phyloP scores from a whole-genome alignment of 2,329 filamentous ascomycete species.

The Chaetomiaceae sp. region DNA sequence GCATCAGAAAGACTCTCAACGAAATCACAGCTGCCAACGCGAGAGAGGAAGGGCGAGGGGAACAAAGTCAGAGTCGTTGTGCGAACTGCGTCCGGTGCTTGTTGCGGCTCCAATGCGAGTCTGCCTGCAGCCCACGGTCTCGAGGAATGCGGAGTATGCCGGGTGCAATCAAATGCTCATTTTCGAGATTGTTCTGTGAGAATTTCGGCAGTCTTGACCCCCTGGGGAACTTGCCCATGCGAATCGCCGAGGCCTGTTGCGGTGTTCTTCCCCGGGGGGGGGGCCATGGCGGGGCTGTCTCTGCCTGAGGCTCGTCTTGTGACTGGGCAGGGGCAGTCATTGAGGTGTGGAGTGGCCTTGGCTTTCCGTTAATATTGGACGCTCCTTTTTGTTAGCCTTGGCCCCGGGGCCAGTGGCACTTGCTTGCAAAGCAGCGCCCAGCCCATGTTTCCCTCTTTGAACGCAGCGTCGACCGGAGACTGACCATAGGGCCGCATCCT shows the following conservation, averaged over 20 bases:
- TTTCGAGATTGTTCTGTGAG: slow-evolving; percentile 13
- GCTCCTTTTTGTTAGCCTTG: slow-evolving; percentile 25
- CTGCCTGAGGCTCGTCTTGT: slow-evolving; percentile 7
- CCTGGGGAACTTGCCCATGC: neutral
- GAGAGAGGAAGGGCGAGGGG: neutral
- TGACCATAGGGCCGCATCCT: slow-evolving; percentile 21
- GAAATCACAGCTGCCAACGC: neutral
- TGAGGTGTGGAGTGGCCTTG: slow-evolving; percentile 8
- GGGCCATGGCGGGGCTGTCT: slow-evolving; percentile 10
- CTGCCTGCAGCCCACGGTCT: neutral
- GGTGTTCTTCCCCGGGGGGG: slow-evolving; percentile 3
- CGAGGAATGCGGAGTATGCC: neutral
- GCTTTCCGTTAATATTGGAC: slow-evolving; percentile 20
- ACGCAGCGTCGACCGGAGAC: slow-evolving; percentile 14
- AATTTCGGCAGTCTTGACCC: slow-evolving; percentile 9
- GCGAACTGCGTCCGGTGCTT: too few relatives aligned
- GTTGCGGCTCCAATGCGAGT: neutral
- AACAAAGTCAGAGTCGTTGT: neutral
- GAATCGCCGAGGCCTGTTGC: neutral
- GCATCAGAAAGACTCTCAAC: neutral
- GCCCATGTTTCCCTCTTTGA: slow-evolving; percentile 17
- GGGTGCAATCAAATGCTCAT: slow-evolving; percentile 1
- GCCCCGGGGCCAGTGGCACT: slow-evolving; percentile 17
- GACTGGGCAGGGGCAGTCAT: slow-evolving; percentile 15
- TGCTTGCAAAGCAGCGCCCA: slow-evolving; percentile 17